Base-by-base conservation (phyloP, 1,284 basidiomycete species). In the Entoloma clypeatum region DNA sequence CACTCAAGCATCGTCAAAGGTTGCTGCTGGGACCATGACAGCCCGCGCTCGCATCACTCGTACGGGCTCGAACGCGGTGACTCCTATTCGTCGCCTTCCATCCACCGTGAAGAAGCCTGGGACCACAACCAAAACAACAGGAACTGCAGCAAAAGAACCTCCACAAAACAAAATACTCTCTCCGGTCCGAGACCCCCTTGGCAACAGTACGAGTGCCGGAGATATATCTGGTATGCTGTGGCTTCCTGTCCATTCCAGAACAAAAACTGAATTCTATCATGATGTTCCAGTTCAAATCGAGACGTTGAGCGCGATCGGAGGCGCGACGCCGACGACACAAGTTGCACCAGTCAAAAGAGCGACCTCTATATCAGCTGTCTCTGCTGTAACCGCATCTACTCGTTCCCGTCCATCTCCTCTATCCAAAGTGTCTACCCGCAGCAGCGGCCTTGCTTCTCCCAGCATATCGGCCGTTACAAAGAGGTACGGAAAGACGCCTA, bases 171-270 rank as follows among this genome's bases (percentile, higher is more conserved):
- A 66, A 37, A 54, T 64, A 1, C 60, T 71, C 39, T 69, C 72
- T 5, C 71, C 69, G 6, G 51, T 57, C 8, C 62, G 68, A 43
- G 66, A 65, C 38, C 71, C 73, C 7, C 61, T 68, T 5, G 66
- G 69, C 35, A 71, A 69, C 26, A 64, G 57, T 36, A 59, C 55
- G 39, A 58, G 46, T 47, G 50, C 39, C 51, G 58, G 49, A 33
- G 55, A 58, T 38, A 55, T 63, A 25, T 60, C 60, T 24, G 48
- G 57, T 63, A 47, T 33, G 56, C 37, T 11, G 14, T 14, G 35
- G 16, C 18, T 6, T 29, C 21, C 1, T 14, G 4, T n/a, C n/a
- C 8, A 19, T 28, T 8, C 25, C 21, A 11, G 9, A 11, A 37
- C 21, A 11, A 9, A 11, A 37, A 6, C 29, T 43, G 4, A 24